Percentiles rank a stretch among this genome's conserved stretches.
Evolutionary conservation across 148 eudicot species (phyloP).

Genomic region (Camellia japonica): DNA sequence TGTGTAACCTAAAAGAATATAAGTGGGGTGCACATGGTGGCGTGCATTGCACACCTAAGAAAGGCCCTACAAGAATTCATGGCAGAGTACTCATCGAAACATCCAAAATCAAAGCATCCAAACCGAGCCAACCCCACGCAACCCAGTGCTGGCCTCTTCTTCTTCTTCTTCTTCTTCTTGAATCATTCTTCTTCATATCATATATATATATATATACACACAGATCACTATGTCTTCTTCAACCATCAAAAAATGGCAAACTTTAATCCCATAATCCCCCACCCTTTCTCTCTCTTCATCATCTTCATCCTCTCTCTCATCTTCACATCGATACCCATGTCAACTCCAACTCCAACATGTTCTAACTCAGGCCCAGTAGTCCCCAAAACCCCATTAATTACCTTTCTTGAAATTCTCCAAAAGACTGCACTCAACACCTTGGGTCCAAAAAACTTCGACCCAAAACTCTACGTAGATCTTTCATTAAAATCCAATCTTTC

Average conservation of each 20-base stretch:
- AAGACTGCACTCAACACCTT: conserved; percentile 56
- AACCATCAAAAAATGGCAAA: conserved; percentile 13
- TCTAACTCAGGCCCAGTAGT: conserved; percentile 39
- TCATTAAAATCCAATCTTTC: conserved; percentile 54
- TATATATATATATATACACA: too few species aligned
- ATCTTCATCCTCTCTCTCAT: neutral
- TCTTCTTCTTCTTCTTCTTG: neutral
- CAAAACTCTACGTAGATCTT: conserved; percentile 69
- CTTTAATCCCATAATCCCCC: neutral
- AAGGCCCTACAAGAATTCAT: neutral
- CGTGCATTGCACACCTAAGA: neutral
- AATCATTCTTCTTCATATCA: neutral
- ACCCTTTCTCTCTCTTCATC: neutral
- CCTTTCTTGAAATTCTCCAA: conserved; percentile 56
- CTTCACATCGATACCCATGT: neutral
- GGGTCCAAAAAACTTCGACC: conserved; percentile 62
- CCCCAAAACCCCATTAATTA: conserved; percentile 50
- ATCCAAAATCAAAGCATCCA: neutral
- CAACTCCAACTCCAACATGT: conserved; percentile 9
- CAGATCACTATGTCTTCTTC: neutral
- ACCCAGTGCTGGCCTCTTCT: neutral
- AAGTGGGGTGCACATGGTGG: neutral
- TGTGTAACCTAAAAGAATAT: neutral
- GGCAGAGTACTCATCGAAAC: neutral
- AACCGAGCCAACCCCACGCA: neutral